Conservation (phyloP, 495 filamentous ascomycete genomes). For the Aspergillus ellipticus region DNA sequence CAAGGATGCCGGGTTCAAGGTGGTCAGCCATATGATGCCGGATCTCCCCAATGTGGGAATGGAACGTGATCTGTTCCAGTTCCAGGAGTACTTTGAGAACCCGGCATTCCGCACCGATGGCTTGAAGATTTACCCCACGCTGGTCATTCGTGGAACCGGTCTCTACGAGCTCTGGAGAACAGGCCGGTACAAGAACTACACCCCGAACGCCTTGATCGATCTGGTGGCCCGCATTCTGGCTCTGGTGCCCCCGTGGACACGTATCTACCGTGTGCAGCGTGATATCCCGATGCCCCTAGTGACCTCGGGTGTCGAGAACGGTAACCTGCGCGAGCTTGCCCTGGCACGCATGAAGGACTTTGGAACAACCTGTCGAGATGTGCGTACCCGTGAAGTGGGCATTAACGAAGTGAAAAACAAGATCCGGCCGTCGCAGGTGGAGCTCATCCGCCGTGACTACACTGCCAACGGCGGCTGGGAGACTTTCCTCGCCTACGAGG, state of each 20-base stretch:
- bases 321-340: conserved; percentile 90
- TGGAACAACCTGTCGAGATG: conserved; percentile 93
- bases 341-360: conserved; percentile 97
- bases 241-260: conserved; percentile 93
- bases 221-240: conserved; percentile 93
- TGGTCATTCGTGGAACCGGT: conserved; percentile 95
- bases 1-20: conserved; percentile 98
- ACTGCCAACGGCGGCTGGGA: conserved; percentile 95
- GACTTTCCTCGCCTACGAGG: conserved; percentile 95
- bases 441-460: conserved; percentile 95
- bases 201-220: conserved; percentile 91
- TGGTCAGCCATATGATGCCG: conserved; percentile 99
- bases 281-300: conserved; percentile 99
- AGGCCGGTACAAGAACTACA: conserved; percentile 97
- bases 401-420: conserved; percentile 99
- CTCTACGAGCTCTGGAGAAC: conserved; percentile 97
- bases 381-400: conserved; percentile 95
- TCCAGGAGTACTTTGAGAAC: conserved; percentile 96
- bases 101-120: conserved; percentile 97
- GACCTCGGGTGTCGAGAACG: conserved; percentile 95
- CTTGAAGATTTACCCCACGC: conserved; percentile 94
- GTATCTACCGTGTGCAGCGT: conserved; percentile 96
- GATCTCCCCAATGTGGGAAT: conserved; percentile 97
- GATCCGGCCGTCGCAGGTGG: conserved; percentile 92
- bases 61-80: conserved; percentile 95